A percentile compares a stretch with the other conserved stretches of the same genome.
phyloP scores from a whole-genome alignment of 805 yeast genomes.

The Saccharomycopsis capsularis region DNA sequence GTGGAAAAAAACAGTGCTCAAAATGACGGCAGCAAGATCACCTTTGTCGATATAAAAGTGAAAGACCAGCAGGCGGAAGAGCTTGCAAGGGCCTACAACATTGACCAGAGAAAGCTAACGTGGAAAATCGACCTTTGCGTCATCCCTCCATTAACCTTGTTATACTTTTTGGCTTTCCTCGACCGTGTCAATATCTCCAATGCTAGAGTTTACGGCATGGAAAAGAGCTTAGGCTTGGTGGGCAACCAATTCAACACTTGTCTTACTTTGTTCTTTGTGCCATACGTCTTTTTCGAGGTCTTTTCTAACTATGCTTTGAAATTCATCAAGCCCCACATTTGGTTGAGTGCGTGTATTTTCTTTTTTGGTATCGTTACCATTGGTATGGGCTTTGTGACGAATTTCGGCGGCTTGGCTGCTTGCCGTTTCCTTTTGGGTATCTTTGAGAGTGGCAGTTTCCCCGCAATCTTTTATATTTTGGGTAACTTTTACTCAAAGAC shows the following conservation, averaged over 20 bases:
- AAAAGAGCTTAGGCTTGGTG: constrained; percentile 42
- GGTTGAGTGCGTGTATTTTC: constrained; percentile 54
- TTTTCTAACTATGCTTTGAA: constrained; percentile 59
- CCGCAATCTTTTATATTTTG: constrained; percentile 65
- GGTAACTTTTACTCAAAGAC: constrained; percentile 56
- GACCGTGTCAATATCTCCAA: constrained; percentile 81
- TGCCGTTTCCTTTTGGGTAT: constrained; percentile 62
- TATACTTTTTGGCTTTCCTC: constrained; percentile 69
- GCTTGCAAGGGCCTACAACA: constrained; percentile 33
- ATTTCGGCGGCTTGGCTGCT: constrained; percentile 51
- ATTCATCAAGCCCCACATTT: constrained; percentile 52
- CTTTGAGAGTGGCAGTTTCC: constrained; percentile 67
- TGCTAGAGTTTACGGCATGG: constrained; percentile 69
- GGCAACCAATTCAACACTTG: constrained; percentile 60
- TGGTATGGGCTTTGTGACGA: constrained; percentile 58
- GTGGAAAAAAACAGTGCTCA: too few relatives aligned
- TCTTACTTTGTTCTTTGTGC: constrained; percentile 64
- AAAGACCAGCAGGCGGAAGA: constrained; percentile 12
- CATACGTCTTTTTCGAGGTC: constrained; percentile 58
- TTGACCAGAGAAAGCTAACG: constrained; percentile 49
- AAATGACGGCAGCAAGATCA: too few relatives aligned
- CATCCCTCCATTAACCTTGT: constrained; percentile 56
- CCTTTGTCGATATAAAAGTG: too few relatives aligned
- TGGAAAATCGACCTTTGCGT: constrained; percentile 60
- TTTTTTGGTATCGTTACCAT: constrained; percentile 58